A percentile compares a stretch with the other conserved stretches of the same genome.
Evolutionary conservation across 1,139 yeast genomes (phyloP).

Genomic region (Williopsis jadinii): DNA sequence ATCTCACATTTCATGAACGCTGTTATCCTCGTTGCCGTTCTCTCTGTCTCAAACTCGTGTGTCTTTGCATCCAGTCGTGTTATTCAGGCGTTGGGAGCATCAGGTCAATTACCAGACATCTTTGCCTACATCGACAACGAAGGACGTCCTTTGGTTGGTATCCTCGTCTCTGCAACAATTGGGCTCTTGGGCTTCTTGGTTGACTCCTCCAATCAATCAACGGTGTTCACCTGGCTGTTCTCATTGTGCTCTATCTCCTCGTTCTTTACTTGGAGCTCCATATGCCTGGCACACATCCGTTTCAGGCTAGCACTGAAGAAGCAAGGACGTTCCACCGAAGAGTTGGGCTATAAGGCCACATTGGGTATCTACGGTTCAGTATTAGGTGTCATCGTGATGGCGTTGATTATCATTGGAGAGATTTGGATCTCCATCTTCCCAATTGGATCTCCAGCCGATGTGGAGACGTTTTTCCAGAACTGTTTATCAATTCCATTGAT

Average conservation of each 20-base stretch:
- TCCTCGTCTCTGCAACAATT: conserved; percentile 40
- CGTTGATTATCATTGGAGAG: conserved; percentile 49
- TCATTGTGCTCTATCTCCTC: conserved; percentile 64
- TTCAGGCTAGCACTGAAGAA: conserved; percentile 54
- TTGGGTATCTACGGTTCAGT: conserved; percentile 48
- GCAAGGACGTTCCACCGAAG: conserved; percentile 50
- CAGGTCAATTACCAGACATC: conserved; percentile 54
- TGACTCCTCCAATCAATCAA: conserved; percentile 47
- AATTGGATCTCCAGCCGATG: conserved; percentile 43
- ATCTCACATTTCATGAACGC: conserved; percentile 55
- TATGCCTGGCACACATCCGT: conserved; percentile 55
- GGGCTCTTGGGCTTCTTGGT: conserved; percentile 63
- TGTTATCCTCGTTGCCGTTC: conserved; percentile 45
- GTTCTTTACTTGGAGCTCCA: conserved; percentile 62
- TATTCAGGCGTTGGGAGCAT: conserved; percentile 49
- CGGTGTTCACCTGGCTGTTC: conserved; percentile 60
- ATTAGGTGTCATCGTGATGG: conserved; percentile 40
- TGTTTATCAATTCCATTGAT: conserved; percentile 44
- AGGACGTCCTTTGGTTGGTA: conserved; percentile 53
- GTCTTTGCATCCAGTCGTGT: conserved; percentile 58
- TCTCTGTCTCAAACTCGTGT: conserved; percentile 60
- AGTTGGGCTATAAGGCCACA: conserved; percentile 46
- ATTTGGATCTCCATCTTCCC: conserved; percentile 71
- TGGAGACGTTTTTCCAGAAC: conserved; percentile 39
- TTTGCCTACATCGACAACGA: conserved; percentile 49